A percentile compares a stretch with the other conserved stretches of the same genome.
Conservation (phyloP, 768 basidiomycete genomes). For the Pulveroboletus sp. region DNA sequence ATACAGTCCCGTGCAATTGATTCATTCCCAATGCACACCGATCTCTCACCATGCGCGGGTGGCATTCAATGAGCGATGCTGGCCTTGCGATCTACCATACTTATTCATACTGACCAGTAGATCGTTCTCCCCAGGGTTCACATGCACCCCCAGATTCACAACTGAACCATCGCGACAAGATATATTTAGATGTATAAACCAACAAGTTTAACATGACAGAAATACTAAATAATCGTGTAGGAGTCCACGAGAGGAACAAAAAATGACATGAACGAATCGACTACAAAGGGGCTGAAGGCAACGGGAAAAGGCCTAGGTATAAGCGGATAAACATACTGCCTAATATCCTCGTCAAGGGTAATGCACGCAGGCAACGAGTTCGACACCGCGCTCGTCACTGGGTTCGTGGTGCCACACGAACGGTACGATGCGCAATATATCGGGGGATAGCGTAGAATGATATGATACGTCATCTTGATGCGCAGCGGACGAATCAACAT, state of each 20-base stretch:
- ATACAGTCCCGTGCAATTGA: too few species aligned
- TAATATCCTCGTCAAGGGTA: constrained; percentile 25
- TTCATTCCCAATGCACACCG: too few species aligned
- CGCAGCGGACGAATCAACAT: constrained; percentile 36
- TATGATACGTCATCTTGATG: constrained; percentile 29
- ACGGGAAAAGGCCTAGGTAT: constrained; percentile 4
- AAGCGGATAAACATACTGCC: constrained; percentile 16
- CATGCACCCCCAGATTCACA: too few species aligned
- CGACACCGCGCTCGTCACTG: constrained; percentile 66
- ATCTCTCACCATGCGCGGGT: too few species aligned
- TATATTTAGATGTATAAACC: constrained; percentile 18
- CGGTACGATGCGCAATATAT: constrained; percentile 66
- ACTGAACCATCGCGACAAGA: too few species aligned
- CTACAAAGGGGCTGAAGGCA: not conserved
- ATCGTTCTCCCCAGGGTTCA: too few species aligned
- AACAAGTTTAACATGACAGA: not conserved
- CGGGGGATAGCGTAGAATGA: constrained; percentile 38
- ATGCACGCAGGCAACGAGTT: constrained; percentile 30
- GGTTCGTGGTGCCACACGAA: constrained; percentile 48
- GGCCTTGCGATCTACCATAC: too few species aligned
- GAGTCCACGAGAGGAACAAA: constrained; percentile 13
- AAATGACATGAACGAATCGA: constrained; percentile 4
- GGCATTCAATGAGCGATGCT: too few species aligned
- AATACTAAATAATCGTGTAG: constrained; percentile 5
- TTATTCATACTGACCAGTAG: too few species aligned